Evolutionary conservation across 495 filamentous ascomycete genomes (phyloP), one percentile per base, ranked within the genome.

Genomic region (Tetracladium setigerum): DNA sequence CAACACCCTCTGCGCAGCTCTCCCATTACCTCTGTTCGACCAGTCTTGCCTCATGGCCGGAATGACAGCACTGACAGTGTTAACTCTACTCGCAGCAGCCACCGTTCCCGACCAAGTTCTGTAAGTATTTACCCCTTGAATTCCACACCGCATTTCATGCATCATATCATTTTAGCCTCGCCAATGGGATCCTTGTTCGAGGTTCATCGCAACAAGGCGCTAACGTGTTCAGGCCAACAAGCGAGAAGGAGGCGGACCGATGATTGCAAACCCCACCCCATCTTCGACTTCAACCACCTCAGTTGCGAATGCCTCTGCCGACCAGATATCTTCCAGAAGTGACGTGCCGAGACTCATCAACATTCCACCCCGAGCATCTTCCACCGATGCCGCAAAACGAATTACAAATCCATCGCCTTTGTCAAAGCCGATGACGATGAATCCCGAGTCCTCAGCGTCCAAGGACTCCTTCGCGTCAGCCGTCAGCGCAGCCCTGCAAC

Each of bases 371-470:
- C 72, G 84, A 59, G 79, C 71, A 47, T 81, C 81, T 16, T 87
- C 86, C 44, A 65, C 79, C 61, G 86, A 94, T 67, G 69, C 78
- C 43, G 73, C 61, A 46, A 87, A 89, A 66, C 82, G 87, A 61
- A 62, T 77, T 34, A 73, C 68, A 55, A 87, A 78, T 59, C 87
- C 89, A 1, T 96, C 94, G 30, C 91, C 92, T 19, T 74, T 96
- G 30, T 96, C 92, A 0, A 84, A 88, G 64, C 89, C 90, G 50
- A 72, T 85, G 45, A 73, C 74, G 22, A 80, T 82, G 71, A 77
- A 62, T 49, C 60, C 63, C 46, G 71, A 65, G 49, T 63, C 60
- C 15, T 13, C 41, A 13, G 61, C 48, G 61, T 58, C 54, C 52
- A 61, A 58, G 53, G 58, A 61, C 44, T 61, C 58, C 35, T 61